Base-by-base conservation (phyloP, 257 asterid species). In the Primulina huaijiensis region DNA sequence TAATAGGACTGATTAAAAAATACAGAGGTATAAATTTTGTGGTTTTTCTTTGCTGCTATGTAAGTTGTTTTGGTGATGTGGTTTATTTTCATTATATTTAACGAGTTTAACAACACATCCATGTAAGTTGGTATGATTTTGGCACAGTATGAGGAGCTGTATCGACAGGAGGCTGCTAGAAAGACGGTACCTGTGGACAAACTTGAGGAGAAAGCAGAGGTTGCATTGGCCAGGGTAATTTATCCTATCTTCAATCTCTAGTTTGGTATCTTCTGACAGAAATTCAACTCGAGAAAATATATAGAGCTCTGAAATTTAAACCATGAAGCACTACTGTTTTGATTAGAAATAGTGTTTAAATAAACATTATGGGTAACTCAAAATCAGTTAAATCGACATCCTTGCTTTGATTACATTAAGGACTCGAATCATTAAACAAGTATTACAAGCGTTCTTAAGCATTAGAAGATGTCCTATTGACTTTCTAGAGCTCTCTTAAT, bases 171-270 rank as follows among this genome's bases (percentile, higher is more conserved):
- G 75, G 90, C 79, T 25, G 98, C 96, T 74, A 86, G 89, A 38
- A 87, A 81, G 73, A 87, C 96, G 2, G 97, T 90, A 33, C 92
- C 95, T 38, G 75, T 78, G 76, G 98, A 89, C 68, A 89, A 81
- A 80, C 94, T 93, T 73, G 97, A 89, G 89, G 98, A 92, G 83
- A 92, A 92, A 78, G 92, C 98, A 66, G 27, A 76, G 78, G 80
- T 93, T 77, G 82, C 96, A 38, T 80, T 93, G 85, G 97, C 97
- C 69, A 90, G 97, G 90, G 97, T 90, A 77, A 78, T 86, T 21
- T 3, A 71, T 75, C 72, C 70, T 70, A 66, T 63, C 77, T 76
- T 46, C 52, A 21, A 71, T 69, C 20, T 68, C 67, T 59, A 68
- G 12, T 64, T 71, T 30, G 63, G 52, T 70, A 27, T 63, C 61